Conservation (phyloP, 768 basidiomycete species). For the Trametes sanguinea region DNA sequence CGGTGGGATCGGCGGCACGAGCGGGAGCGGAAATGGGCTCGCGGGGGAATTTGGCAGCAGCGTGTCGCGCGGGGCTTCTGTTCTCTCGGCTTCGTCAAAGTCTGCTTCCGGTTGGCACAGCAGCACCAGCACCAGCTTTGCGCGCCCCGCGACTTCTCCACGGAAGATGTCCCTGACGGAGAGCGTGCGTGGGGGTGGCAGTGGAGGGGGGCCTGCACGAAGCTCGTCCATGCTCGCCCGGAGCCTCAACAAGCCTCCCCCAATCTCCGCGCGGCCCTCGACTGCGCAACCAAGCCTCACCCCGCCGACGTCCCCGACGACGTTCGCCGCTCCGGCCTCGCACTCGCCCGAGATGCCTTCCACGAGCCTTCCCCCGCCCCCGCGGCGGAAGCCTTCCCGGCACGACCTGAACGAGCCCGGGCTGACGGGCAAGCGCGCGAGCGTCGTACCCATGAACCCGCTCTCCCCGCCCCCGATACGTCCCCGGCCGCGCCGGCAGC, state of each 20-base stretch:
- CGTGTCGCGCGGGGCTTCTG: slow-evolving; percentile 11
- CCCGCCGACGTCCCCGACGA: slow-evolving; percentile 28
- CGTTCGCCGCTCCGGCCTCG: slow-evolving; percentile 8
- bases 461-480: slow-evolving; percentile 40
- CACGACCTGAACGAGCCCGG: slow-evolving; percentile 33
- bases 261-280: slow-evolving; percentile 36
- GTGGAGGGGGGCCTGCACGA: slow-evolving; percentile 6
- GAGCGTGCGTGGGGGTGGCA: slow-evolving; percentile 1
- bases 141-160: slow-evolving; percentile 5
- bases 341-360: slow-evolving; percentile 36
- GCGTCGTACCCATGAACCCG: slow-evolving; percentile 36
- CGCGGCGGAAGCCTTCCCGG: slow-evolving; percentile 28
- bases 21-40: neutral
- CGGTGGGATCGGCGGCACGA: neutral
- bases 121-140: neutral
- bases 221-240: slow-evolving; percentile 20
- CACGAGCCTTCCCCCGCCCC: slow-evolving; percentile 53
- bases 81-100: slow-evolving; percentile 5
- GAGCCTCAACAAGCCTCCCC: slow-evolving; percentile 9
- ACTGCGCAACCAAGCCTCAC: slow-evolving; percentile 38
- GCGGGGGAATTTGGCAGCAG: neutral
- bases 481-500: slow-evolving; percentile 14
- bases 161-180: slow-evolving; percentile 7
- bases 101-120: slow-evolving; percentile 1
- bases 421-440: slow-evolving; percentile 22